Conservation (phyloP, 805 yeast species). For the Debaryomyces castellii region DNA sequence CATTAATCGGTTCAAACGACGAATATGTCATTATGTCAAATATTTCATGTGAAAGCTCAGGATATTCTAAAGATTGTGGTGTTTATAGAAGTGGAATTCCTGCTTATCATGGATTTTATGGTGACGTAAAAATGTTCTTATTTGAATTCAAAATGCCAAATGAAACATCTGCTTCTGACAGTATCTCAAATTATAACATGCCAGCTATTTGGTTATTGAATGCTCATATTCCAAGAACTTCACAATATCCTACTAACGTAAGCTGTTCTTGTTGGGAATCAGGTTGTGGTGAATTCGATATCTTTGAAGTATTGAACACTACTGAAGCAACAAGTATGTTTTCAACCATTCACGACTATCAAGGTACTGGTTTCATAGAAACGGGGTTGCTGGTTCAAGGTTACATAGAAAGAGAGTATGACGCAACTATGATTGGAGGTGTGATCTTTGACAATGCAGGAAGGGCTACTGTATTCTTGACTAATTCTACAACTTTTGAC, state of each 20-base stretch:
- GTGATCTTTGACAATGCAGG: constrained; percentile 66
- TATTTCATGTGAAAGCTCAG: constrained; percentile 55
- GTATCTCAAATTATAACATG: constrained; percentile 50
- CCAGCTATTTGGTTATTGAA: constrained; percentile 79
- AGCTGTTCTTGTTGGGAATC: constrained; percentile 76
- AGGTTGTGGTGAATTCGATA: constrained; percentile 80
- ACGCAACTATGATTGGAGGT: constrained; percentile 63
- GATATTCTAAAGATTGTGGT: constrained; percentile 62
- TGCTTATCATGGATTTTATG: constrained; percentile 70
- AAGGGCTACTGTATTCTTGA: constrained; percentile 57
- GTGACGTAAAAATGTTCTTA: constrained; percentile 66
- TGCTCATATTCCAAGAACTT: constrained; percentile 70
- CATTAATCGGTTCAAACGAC: constrained; percentile 53
- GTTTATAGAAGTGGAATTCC: constrained; percentile 74
- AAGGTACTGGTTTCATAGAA: constrained; percentile 63
- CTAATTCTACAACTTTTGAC: constrained; percentile 52
- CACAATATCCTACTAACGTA: constrained; percentile 61
- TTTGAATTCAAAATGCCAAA: constrained; percentile 70
- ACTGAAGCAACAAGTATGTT: constrained; percentile 56
- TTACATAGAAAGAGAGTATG: constrained; percentile 53
- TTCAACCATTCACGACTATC: constrained; percentile 75
- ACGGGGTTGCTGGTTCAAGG: constrained; percentile 60
- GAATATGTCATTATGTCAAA: constrained; percentile 64
- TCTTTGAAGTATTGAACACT: constrained; percentile 69
- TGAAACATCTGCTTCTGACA: constrained; percentile 38